Evolutionary conservation across 2,329 filamentous ascomycete species (phyloP).

Genomic region (Colletotrichum sp.): DNA sequence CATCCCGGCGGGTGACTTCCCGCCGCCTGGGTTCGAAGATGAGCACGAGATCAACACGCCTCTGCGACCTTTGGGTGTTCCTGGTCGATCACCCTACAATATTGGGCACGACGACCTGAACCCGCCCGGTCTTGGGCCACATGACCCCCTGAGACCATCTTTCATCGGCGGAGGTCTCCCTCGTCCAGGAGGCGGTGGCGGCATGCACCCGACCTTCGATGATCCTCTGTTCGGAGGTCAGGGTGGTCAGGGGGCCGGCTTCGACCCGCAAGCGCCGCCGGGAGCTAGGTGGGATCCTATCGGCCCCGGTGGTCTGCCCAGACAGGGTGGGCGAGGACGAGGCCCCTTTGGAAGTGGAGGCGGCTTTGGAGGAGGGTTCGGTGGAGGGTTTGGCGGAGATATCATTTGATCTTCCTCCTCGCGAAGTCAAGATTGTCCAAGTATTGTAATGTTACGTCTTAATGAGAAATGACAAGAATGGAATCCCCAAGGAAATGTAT

Average conservation of each 20-base stretch:
- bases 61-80: conserved; percentile 47
- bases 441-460: conserved; percentile 6
- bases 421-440: not conserved
- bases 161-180: conserved; percentile 67
- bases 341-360: conserved; percentile 42
- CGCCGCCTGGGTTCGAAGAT: conserved; percentile 91
- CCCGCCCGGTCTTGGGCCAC: conserved; percentile 82
- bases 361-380: conserved; percentile 37
- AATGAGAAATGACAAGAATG: conserved; percentile 12
- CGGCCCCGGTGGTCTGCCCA: conserved; percentile 67
- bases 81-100: conserved; percentile 63
- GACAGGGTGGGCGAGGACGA: conserved; percentile 41
- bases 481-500: not conserved
- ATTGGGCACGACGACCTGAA: conserved; percentile 90
- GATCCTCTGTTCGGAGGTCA: conserved; percentile 80
- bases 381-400: conserved; percentile 37
- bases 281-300: conserved; percentile 92
- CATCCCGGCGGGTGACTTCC: conserved; percentile 74
- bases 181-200: conserved; percentile 68
- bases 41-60: conserved; percentile 83
- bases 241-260: conserved; percentile 48
- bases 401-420: conserved; percentile 1
- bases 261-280: conserved; percentile 78
- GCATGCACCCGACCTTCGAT: conserved; percentile 97
- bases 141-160: conserved; percentile 77